Evolutionary conservation across 768 basidiomycete genomes (phyloP).

Genomic region (Fistulinella prunicolor): DNA sequence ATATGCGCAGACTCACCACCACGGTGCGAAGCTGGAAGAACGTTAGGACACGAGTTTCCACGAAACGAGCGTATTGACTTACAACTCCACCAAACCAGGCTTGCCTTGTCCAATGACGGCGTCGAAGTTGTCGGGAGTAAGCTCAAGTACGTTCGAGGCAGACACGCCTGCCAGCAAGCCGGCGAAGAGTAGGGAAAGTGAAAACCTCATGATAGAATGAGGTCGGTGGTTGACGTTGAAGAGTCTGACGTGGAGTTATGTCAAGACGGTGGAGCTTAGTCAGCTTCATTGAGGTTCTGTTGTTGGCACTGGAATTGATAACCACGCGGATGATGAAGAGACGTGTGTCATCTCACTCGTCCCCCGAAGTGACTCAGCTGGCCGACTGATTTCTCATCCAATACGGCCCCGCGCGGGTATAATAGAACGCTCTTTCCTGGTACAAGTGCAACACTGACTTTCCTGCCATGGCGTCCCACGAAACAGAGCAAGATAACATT

Average conservation of each 20-base stretch:
- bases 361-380: constrained; percentile 14
- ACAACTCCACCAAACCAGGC: constrained; percentile 91
- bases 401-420: background rate
- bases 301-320: background rate
- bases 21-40: constrained; percentile 69
- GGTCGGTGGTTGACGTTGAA: constrained; percentile 14
- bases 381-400: constrained; percentile 26
- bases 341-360: background rate
- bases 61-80: constrained; percentile 32
- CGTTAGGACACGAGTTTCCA: background rate
- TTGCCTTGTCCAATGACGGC: constrained; percentile 70
- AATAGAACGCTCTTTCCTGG: background rate
- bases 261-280: constrained; percentile 20
- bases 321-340: background rate
- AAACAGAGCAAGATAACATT: constrained; percentile 36
- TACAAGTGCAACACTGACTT: background rate
- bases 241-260: constrained; percentile 29
- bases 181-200: constrained; percentile 53
- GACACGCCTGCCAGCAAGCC: constrained; percentile 51
- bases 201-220: constrained; percentile 52
- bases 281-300: constrained; percentile 3
- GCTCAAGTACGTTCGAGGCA: constrained; percentile 84
- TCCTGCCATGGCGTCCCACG: constrained; percentile 30
- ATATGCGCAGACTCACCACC: constrained; percentile 60
- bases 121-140: constrained; percentile 75